Base-by-base conservation (phyloP, 2,329 filamentous ascomycete genomes). In the Epichloe elymi region DNA sequence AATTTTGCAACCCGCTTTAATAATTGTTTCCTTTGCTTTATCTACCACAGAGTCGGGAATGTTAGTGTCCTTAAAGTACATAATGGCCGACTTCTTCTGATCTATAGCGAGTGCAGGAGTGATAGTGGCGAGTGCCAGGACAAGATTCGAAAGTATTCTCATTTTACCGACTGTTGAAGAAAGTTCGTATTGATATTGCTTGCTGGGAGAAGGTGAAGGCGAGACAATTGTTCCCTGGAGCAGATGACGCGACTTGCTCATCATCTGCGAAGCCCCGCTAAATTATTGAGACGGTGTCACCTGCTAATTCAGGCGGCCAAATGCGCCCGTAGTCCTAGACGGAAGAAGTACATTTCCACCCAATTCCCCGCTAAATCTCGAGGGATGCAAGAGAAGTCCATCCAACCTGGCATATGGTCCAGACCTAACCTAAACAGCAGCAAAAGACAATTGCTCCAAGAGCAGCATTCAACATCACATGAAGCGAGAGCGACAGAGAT, bases 61-160 rank as follows among this genome's bases (percentile, higher is more conserved):
- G 14, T 82, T 85, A 46, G 79, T 74, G 48, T 82, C 72, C 23
- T 85, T 80, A 63, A 88, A 95, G 61, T 78, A 87, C 61, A 96
- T 75, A 59, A 96, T 82, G 56, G 94, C 80, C 37, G 80, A 79
- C 67, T 88, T 87, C 63, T 82, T 77, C 55, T 73, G 71, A 51
- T 84, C 83, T 59, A 86, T 75, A 54, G 79, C 81, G 54, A 80
- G 65, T 33, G 75, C 74, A 55, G 80, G 73, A 48, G 85, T 70
- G 52, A 81, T 65, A 55, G 80, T 70, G 50, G 82, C 68, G 41
- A 85, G 68, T 48, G 80, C 66, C 50, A 79, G 68, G 55, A 78
- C 63, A 58, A 84, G 60, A 54, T 77, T 63, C 15, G 73, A 57
- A 53, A 71, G 65, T 59, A 83, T 69, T 70, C 78, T 86, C 87